Evolutionary conservation across 2,329 filamentous ascomycete genomes (phyloP).

Genomic region (Monilinia vaccinii-corymbosi): DNA sequence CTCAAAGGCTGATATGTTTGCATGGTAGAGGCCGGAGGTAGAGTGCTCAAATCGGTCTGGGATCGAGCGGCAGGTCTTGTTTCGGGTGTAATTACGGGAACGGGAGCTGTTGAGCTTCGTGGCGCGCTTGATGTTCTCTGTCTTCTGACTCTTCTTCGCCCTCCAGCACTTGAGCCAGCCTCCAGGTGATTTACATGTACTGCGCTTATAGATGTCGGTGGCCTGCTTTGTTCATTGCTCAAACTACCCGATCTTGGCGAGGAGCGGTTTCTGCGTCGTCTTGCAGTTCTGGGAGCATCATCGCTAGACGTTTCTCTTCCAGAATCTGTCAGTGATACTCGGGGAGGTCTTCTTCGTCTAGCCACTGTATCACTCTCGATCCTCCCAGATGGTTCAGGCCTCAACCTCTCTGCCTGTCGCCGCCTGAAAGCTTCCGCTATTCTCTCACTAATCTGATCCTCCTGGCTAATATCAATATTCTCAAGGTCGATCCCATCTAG

Average conservation of each 20-base stretch:
- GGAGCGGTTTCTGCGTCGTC: slow-evolving; percentile 33
- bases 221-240: slow-evolving; percentile 42
- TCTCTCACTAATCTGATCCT: slow-evolving; percentile 82
- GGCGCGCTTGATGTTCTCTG: slow-evolving; percentile 43
- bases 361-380: slow-evolving; percentile 23
- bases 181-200: slow-evolving; percentile 40
- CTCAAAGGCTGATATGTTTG: slow-evolving; percentile 11
- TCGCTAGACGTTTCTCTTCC: slow-evolving; percentile 23
- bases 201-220: slow-evolving; percentile 37
- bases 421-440: slow-evolving; percentile 84
- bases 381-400: slow-evolving; percentile 38
- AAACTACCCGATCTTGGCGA: slow-evolving; percentile 37
- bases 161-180: slow-evolving; percentile 39
- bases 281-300: slow-evolving; percentile 18
- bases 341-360: slow-evolving; percentile 25
- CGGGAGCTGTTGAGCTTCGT: slow-evolving; percentile 45
- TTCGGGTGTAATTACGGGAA: slow-evolving; percentile 34
- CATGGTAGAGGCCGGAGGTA: slow-evolving; percentile 27
- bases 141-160: slow-evolving; percentile 32
- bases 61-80: slow-evolving; percentile 48
- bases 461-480: slow-evolving; percentile 72
- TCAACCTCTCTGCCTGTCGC: slow-evolving; percentile 56
- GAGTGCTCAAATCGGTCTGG: slow-evolving; percentile 51
- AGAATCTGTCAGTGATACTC: slow-evolving; percentile 20
- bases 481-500: slow-evolving; percentile 83